phyloP scores from a whole-genome alignment of 352 stramenopile species.

The Peronospora destructor region DNA sequence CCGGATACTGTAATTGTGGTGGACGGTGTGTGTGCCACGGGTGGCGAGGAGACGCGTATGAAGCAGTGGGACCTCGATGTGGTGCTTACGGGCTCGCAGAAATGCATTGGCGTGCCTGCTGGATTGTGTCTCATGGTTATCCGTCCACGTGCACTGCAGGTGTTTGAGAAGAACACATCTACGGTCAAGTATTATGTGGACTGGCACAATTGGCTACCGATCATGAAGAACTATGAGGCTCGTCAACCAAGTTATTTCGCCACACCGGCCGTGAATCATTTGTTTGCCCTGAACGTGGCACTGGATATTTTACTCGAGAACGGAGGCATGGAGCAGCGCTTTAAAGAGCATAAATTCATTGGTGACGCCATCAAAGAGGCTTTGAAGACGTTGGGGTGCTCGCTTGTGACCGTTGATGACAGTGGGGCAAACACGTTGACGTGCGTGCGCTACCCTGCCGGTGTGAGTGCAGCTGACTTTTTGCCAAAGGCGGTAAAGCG shows the following conservation, averaged over 20 bases:
- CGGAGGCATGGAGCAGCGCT: constrained; percentile 72
- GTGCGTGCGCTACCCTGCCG: constrained; percentile 65
- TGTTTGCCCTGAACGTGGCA: constrained; percentile 63
- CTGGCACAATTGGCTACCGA: constrained; percentile 74
- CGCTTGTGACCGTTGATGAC: constrained; percentile 45
- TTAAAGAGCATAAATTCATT: constrained; percentile 55
- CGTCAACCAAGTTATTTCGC: constrained; percentile 72
- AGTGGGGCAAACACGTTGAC: constrained; percentile 62
- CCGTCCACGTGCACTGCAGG: constrained; percentile 54
- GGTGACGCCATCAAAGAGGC: constrained; percentile 59
- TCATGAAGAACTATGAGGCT: constrained; percentile 83
- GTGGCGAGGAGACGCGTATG: constrained; percentile 71
- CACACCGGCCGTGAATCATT: constrained; percentile 70
- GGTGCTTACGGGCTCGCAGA: constrained; percentile 72
- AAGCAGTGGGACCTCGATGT: constrained; percentile 77
- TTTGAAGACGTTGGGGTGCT: constrained; percentile 54
- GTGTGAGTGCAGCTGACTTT: constrained; percentile 58
- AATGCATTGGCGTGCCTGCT: constrained; percentile 66
- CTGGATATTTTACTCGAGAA: constrained; percentile 66
- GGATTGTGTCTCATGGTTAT: constrained; percentile 62
- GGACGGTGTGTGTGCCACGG: constrained; percentile 62
- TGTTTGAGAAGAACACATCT: constrained; percentile 52
- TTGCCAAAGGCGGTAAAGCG: constrained; percentile 64
- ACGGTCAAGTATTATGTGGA: constrained; percentile 65
- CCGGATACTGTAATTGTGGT: constrained; percentile 59